Percentiles rank a stretch among this genome's conserved stretches.
These are phyloP conservation scores for Candolleomyces efflorescens DNA, from an alignment of 768 basidiomycete species.

Conservation along the genomic window DNA sequence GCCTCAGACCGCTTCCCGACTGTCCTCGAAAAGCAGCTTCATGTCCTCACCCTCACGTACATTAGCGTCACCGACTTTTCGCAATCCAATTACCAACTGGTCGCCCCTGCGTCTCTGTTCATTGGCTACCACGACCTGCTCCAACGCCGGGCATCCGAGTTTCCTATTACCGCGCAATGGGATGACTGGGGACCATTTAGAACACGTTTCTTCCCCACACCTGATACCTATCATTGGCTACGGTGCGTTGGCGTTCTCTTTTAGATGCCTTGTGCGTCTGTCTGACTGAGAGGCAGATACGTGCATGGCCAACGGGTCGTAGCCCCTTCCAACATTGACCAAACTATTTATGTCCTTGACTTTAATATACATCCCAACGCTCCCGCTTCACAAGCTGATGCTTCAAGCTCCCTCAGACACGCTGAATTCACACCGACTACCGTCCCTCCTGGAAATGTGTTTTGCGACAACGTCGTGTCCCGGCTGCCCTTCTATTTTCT, in stretches of 20 bases:
- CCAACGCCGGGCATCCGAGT: neutral
- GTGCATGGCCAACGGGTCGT: constrained; percentile 12
- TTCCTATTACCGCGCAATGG: constrained; percentile 2
- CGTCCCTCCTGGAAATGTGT: neutral
- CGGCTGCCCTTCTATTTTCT: neutral
- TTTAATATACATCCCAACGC: constrained; percentile 7
- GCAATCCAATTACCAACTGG: constrained; percentile 3
- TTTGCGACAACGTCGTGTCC: neutral
- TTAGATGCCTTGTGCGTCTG: neutral
- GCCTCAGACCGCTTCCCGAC: neutral
- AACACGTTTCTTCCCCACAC: constrained; percentile 1
- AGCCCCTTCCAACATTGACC: neutral
- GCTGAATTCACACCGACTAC: neutral
- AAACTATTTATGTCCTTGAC: constrained; percentile 4
- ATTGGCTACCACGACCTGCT: constrained; percentile 3
- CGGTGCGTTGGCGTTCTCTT: constrained; percentile 1
- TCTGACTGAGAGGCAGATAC: neutral
- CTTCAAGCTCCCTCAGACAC: neutral
- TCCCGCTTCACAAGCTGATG: neutral
- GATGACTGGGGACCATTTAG: constrained; percentile 9
- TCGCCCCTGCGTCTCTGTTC: constrained; percentile 2
- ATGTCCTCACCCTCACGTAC: constrained; percentile 2
- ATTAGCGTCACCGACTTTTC: constrained; percentile 1
- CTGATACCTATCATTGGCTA: constrained; percentile 6
- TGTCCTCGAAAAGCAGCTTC: neutral